Base-by-base conservation (phyloP, 768 basidiomycete species). In the Boletus sensibilis region DNA sequence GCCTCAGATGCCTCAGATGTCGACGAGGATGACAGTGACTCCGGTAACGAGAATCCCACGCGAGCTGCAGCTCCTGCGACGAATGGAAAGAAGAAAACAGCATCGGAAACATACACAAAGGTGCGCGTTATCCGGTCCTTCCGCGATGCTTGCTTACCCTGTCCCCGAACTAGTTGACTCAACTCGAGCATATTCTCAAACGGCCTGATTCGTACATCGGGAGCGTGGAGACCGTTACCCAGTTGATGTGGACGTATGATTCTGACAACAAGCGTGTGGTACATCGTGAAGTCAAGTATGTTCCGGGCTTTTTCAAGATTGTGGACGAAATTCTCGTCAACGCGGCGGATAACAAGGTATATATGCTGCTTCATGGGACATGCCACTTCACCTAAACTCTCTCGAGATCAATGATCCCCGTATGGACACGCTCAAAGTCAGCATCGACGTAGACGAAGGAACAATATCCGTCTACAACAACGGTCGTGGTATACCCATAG, bases 311-410 rank as follows among this genome's bases (percentile, higher is more conserved):
- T 73, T 94, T 95, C 83, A 99, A 99, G 81, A 99, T 99, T 66
- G 88, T 99, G 14, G 97, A 99, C 67, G 97, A 99, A 76, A 99
- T 99, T 66, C 79, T 99, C 3, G 97, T 99, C 65, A 99, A 99
- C 72, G 97, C 97, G 21, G 97, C 97, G 4, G 97, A 99, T 71
- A 97, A 98, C 76, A 99, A 99, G 87, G 96, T 92, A 60, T 53
- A 78, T 72, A 10, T n/a, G 14, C 38, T 45, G 3, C 50, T 44
- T 44, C 34, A 14, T 20, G 21, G 1, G 18, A 23, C 13, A 9
- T 35, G 44, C 44, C 4, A 23, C 33, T 9, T 48, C n/a, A 20
- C 31, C 31, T 38, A 20, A 47, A 18, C 9, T 8, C 25, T 35
- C 12, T 43, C 5, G 55, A 99, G 96, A 90, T 96, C 66, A 98